phyloP scores from a whole-genome alignment of 768 basidiomycete species.

The Lactifluus pinguis region DNA sequence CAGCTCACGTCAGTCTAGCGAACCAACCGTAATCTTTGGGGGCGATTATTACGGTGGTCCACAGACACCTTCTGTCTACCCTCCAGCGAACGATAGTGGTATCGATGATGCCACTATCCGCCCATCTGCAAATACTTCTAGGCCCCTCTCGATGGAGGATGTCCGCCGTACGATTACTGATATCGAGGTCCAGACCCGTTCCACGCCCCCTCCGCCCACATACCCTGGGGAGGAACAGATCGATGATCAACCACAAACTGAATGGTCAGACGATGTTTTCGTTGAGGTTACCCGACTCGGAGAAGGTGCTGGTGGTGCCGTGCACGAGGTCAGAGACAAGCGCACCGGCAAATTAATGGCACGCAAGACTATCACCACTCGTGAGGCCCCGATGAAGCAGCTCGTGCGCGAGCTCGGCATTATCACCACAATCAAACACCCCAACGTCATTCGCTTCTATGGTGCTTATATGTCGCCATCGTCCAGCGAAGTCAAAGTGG shows the following conservation, averaged over 20 bases:
- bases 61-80: slow-evolving; percentile 14
- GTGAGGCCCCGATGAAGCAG: slow-evolving; percentile 86
- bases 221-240: slow-evolving; percentile 24
- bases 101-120: slow-evolving; percentile 36
- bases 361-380: slow-evolving; percentile 88
- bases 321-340: slow-evolving; percentile 85
- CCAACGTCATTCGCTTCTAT: slow-evolving; percentile 86
- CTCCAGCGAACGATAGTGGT: slow-evolving; percentile 25
- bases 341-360: slow-evolving; percentile 79
- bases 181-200: slow-evolving; percentile 27
- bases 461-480: slow-evolving; percentile 87
- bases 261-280: slow-evolving; percentile 63
- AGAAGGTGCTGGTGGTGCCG: slow-evolving; percentile 94
- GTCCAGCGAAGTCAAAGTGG: slow-evolving; percentile 86
- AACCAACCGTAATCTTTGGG: neutral
- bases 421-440: slow-evolving; percentile 72
- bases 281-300: slow-evolving; percentile 76
- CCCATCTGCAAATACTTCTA: slow-evolving; percentile 23
- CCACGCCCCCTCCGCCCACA: slow-evolving; percentile 27
- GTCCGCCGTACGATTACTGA: slow-evolving; percentile 21
- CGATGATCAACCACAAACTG: slow-evolving; percentile 28
- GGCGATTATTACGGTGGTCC: slow-evolving; percentile 21
- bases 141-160: slow-evolving; percentile 20
- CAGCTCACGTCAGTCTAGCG: neutral
- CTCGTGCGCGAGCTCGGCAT: slow-evolving; percentile 88